Conservation (phyloP, 1,284 basidiomycete genomes). For the Hymenochaete sp. region DNA sequence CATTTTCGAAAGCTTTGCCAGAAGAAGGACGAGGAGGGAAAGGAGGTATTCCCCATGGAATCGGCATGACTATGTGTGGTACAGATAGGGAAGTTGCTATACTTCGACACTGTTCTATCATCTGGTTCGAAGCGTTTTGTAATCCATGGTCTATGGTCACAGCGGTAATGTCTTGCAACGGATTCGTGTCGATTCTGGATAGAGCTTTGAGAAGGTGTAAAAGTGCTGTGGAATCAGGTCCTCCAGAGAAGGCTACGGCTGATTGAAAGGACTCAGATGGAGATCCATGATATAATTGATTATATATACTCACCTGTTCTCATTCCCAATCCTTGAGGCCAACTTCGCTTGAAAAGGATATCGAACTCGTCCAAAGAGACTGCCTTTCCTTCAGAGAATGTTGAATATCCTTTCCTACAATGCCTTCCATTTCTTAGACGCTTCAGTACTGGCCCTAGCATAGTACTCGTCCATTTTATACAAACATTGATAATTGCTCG, state of each 20-base stretch:
- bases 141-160: slow-evolving; percentile 60
- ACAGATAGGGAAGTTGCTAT: slow-evolving; percentile 39
- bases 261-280: no score
- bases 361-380: slow-evolving; percentile 33
- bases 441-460: no score
- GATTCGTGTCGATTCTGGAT: slow-evolving; percentile 22
- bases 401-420: no score
- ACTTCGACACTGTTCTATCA: slow-evolving; percentile 41
- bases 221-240: slow-evolving; percentile 70
- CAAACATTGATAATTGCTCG: no score
- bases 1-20: slow-evolving; percentile 38
- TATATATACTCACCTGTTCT: slow-evolving; percentile 31
- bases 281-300: no score
- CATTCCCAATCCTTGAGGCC: slow-evolving; percentile 33
- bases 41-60: slow-evolving; percentile 48
- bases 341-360: slow-evolving; percentile 30
- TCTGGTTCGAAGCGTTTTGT: slow-evolving; percentile 44
- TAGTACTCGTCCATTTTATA: no score
- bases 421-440: no score
- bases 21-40: slow-evolving; percentile 37
- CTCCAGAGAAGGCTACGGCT: slow-evolving; percentile 73
- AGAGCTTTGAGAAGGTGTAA: slow-evolving; percentile 51
- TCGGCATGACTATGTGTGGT: slow-evolving; percentile 34
- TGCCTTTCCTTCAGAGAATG: background rate
- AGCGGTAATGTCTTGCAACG: slow-evolving; percentile 38